These are phyloP conservation scores for Davidsoniella virescens DNA, from an alignment of 2,329 filamentous ascomycete species.

Conservation along the genomic window DNA sequence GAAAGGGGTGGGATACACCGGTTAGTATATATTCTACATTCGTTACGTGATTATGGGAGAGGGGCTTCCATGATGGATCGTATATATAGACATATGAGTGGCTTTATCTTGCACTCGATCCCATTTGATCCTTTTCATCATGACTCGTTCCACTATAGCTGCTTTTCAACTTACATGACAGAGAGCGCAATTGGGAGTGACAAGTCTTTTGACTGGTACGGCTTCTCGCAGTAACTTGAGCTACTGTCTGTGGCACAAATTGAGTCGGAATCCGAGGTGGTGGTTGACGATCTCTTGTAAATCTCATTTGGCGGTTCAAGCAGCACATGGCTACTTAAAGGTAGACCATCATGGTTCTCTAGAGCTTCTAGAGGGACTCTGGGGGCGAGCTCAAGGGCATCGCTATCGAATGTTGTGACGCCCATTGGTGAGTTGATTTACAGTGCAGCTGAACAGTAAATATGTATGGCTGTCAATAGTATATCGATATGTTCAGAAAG, in stretches of 20 bases:
- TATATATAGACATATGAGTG: no score
- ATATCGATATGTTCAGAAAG: no score
- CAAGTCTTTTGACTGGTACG: slow-evolving; percentile 35
- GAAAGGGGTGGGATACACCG: slow-evolving; percentile 1
- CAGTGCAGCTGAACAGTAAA: no score
- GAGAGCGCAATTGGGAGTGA: slow-evolving; percentile 53
- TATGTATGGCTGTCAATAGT: no score
- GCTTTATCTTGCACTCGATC: no score
- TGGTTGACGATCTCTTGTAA: background rate
- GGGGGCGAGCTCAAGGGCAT: slow-evolving; percentile 7
- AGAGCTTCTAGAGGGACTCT: slow-evolving; percentile 1
- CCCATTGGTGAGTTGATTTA: background rate
- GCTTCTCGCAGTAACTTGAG: slow-evolving; percentile 38
- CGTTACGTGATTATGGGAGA: no score
- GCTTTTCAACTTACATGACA: slow-evolving; percentile 43
- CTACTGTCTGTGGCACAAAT: slow-evolving; percentile 6
- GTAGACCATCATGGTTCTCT: background rate
- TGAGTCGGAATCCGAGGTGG: background rate
- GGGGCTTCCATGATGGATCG: no score
- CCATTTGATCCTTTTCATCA: no score
- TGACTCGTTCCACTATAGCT: no score
- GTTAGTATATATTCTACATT: no score
- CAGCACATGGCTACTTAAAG: slow-evolving; percentile 2
- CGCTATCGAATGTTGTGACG: background rate
- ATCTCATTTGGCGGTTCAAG: slow-evolving; percentile 3